These are phyloP conservation scores for Mucor lusitanicus DNA, from an alignment of 371 early-diverging fungal species.

Conservation along the genomic window DNA sequence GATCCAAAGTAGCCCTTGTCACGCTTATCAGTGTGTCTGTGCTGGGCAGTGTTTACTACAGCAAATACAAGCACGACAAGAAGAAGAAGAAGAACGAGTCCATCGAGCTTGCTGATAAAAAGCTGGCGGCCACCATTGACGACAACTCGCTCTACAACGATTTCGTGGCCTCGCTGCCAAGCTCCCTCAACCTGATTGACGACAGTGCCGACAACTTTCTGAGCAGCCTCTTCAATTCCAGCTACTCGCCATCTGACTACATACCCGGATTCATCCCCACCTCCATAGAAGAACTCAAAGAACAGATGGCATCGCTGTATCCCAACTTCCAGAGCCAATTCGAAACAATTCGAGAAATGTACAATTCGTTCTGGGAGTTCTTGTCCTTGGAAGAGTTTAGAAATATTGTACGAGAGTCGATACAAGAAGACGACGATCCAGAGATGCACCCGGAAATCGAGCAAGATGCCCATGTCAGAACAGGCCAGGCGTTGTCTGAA, in stretches of 20 bases:
- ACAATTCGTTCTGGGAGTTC: conserved; percentile 36
- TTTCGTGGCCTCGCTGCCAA: conserved; percentile 16
- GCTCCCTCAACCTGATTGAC: not conserved
- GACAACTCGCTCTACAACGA: conserved; percentile 14
- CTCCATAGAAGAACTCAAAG: conserved; percentile 24
- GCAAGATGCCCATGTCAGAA: conserved; percentile 35
- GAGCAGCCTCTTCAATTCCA: conserved; percentile 7
- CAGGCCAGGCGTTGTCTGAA: conserved; percentile 44
- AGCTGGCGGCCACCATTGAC: not conserved
- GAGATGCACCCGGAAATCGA: conserved; percentile 34
- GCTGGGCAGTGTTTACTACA: conserved; percentile 16
- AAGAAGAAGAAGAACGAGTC: not conserved
- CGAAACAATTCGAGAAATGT: conserved; percentile 28
- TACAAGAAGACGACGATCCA: conserved; percentile 22
- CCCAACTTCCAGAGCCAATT: conserved; percentile 30
- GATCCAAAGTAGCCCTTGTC: conserved; percentile 14
- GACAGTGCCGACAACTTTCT: conserved; percentile 7
- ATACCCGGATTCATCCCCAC: conserved; percentile 15
- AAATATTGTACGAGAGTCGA: conserved; percentile 27
- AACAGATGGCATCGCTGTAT: conserved; percentile 23
- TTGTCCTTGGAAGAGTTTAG: conserved; percentile 39
- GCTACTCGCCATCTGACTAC: not conserved
- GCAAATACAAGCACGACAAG: not conserved
- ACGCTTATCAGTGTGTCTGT: conserved; percentile 19
- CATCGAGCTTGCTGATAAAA: not conserved